These are phyloP conservation scores for Ophiocordyceps camponoti-rufipedis DNA, from an alignment of 2,329 filamentous ascomycete genomes.

Conservation along the genomic window DNA sequence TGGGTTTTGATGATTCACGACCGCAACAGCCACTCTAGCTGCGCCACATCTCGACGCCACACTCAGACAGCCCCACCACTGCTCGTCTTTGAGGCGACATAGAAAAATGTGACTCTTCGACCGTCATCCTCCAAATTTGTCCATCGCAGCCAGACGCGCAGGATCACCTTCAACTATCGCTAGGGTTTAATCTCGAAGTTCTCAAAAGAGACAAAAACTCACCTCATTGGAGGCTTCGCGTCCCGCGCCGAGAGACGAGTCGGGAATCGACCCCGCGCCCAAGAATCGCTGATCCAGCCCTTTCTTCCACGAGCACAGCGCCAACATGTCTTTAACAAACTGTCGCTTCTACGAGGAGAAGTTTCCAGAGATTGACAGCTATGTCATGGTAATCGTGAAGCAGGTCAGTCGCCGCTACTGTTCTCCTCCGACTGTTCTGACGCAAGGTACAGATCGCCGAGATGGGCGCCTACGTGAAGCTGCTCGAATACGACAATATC, in stretches of 20 bases:
- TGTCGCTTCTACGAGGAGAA: constrained; percentile 97
- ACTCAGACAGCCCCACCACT: constrained; percentile 6
- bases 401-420: constrained; percentile 40
- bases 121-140: neutral
- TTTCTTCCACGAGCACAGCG: constrained; percentile 18
- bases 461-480: constrained; percentile 99
- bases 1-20: neutral
- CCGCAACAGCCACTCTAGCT: constrained; percentile 12
- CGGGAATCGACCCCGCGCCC: constrained; percentile 13
- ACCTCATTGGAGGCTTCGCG: neutral
- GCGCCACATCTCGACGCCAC: constrained; percentile 1
- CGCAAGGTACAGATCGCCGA: constrained; percentile 60
- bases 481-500: constrained; percentile 99
- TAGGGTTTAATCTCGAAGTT: neutral
- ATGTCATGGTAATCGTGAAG: constrained; percentile 99
- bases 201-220: neutral
- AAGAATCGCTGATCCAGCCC: constrained; percentile 6
- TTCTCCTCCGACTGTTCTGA: neutral
- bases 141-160: neutral
- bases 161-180: neutral
- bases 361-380: constrained; percentile 89
- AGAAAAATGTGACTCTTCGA: constrained; percentile 22
- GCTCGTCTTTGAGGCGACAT: constrained; percentile 20
- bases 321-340: constrained; percentile 86
- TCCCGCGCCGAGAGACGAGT: constrained; percentile 7